Base-by-base conservation (phyloP, 2,329 filamentous ascomycete species). In the Aspergillus hortae region DNA sequence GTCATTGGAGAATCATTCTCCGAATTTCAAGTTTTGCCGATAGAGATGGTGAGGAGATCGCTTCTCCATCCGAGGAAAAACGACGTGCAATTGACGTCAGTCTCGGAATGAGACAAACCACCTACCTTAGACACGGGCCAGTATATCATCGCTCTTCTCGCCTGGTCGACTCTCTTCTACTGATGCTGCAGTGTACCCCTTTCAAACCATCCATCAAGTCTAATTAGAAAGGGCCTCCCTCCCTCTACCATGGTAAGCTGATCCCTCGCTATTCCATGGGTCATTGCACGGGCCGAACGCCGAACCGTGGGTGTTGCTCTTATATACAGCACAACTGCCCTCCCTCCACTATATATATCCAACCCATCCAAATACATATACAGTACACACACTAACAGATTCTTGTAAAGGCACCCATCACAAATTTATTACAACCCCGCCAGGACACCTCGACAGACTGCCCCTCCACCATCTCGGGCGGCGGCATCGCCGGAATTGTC, bases 401-500 rank as follows among this genome's bases (percentile, higher is more conserved):
- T 40, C 52, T 19, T 19, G 19, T 19, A 2, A 19, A 64, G 63
- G 62, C 62, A 5, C 62, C 58, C 3, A 52, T 56, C 19, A 44
- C 35, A 38, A n/a, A 38, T 14, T 10, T n/a, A 38, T 53, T 67
- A 19, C 36, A 52, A 23, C 27, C 61, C 2, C 65, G 67, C 11
- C 65, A 66, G 46, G 45, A 45, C n/a, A 21, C 40, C 15, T 42
- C 40, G 4, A 45, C 54, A 7, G 33, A 40, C 27, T 59, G 56
- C 38, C 64, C 67, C 2, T 63, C 55, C 41, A 65, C 57, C 12
- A 63, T 73, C 15, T 62, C 59, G n/a, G 61, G 67, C 14, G 70
- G 71, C 1, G 69, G 55, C 4, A 69, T 74, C 25, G 71, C 70
- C 0, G 71, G 71, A 9, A 73, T 74, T 44, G 69, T 73, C 15